A percentile compares a stretch with the other conserved stretches of the same genome.
These are phyloP conservation scores for Naganishia randhawae DNA, from an alignment of 768 basidiomycete species.

Conservation along the genomic window DNA sequence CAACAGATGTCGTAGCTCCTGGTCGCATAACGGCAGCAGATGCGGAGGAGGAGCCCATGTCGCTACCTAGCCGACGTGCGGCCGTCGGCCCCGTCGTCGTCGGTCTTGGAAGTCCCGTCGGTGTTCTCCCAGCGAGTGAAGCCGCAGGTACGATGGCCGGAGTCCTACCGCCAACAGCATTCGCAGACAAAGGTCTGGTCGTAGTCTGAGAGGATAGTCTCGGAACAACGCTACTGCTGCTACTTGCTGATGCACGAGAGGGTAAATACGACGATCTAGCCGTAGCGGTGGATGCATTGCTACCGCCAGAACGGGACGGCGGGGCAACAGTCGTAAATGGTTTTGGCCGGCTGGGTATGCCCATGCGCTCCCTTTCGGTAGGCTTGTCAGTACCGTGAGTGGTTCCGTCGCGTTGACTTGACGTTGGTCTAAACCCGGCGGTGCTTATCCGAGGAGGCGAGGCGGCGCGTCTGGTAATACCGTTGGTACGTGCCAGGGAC, in stretches of 20 bases:
- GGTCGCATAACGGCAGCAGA: neutral
- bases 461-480: neutral
- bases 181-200: neutral
- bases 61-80: too few species aligned
- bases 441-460: neutral
- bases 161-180: neutral
- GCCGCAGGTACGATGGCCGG: neutral
- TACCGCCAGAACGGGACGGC: neutral
- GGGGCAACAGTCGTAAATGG: neutral
- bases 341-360: neutral
- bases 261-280: slow-evolving; percentile 4
- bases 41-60: neutral
- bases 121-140: slow-evolving; percentile 2
- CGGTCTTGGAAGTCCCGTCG: neutral
- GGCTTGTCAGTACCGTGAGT: neutral
- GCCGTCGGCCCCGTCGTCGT: neutral
- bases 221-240: neutral
- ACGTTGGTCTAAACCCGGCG: neutral
- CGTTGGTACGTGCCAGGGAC: neutral
- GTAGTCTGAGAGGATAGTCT: neutral
- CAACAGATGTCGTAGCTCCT: slow-evolving; percentile 3
- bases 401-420: neutral
- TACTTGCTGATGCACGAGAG: slow-evolving; percentile 3
- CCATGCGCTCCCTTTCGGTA: neutral
- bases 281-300: neutral